Conservation (phyloP, 2,329 filamentous ascomycete species). For the Penicillium hesseltinei region DNA sequence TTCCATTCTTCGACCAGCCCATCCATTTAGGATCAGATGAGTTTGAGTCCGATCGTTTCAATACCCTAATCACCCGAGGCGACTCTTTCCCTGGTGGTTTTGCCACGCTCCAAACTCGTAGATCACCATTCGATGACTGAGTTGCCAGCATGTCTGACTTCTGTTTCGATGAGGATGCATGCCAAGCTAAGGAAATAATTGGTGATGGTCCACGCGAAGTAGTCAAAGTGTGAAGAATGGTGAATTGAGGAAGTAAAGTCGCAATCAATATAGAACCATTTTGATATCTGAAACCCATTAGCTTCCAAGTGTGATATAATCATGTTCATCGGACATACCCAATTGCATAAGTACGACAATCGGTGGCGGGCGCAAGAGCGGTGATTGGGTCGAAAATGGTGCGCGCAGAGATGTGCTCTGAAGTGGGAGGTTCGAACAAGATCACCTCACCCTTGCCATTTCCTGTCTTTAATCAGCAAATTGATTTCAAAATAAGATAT, state of each 20-base stretch:
- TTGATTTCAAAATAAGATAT: conserved; percentile 1
- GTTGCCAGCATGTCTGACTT: conserved; percentile 98
- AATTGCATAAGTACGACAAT: conserved; percentile 94
- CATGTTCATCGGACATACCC: conserved; percentile 59
- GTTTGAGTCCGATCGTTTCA: conserved; percentile 75
- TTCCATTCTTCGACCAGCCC: conserved; percentile 96
- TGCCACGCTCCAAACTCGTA: conserved; percentile 94
- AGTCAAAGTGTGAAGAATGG: conserved; percentile 86
- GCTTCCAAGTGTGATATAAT: neutral
- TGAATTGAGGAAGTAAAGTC: conserved; percentile 85
- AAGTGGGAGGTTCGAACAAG: conserved; percentile 87
- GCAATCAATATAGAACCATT: conserved; percentile 93
- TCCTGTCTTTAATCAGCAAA: conserved; percentile 53
- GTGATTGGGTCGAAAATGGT: conserved; percentile 96
- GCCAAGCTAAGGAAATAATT: conserved; percentile 86
- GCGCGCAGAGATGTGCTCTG: conserved; percentile 84
- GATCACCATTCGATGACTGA: conserved; percentile 85
- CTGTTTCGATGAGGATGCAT: conserved; percentile 91
- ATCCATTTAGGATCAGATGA: conserved; percentile 86
- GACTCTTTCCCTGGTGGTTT: conserved; percentile 71
- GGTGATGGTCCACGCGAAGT: conserved; percentile 81
- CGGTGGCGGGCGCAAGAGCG: conserved; percentile 81
- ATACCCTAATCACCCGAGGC: conserved; percentile 82
- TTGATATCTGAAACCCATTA: conserved; percentile 64
- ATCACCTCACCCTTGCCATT: conserved; percentile 92